phyloP scores from a whole-genome alignment of 2,329 filamentous ascomycete species.

The Blumeria hordei region DNA sequence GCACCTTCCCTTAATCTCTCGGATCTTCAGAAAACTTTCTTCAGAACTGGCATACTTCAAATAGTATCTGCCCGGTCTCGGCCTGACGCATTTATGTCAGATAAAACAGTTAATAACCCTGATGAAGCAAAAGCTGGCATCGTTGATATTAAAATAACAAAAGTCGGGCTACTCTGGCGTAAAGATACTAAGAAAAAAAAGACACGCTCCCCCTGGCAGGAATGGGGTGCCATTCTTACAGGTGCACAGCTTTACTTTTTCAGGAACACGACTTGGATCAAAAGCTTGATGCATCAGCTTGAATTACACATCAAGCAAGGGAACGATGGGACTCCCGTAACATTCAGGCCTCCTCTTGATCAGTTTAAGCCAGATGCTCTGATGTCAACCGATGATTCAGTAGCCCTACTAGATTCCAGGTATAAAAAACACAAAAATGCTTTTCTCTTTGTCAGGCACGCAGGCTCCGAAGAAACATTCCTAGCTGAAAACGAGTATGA shows the following conservation, averaged over 20 bases:
- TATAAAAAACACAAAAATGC: slow-evolving; percentile 95
- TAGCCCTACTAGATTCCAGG: slow-evolving; percentile 60
- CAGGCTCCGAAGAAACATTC: slow-evolving; percentile 71
- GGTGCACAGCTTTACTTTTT: slow-evolving; percentile 97
- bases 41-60: slow-evolving; percentile 74
- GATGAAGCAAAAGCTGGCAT: slow-evolving; percentile 74
- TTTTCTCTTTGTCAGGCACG: slow-evolving; percentile 72
- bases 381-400: slow-evolving; percentile 81
- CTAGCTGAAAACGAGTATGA: slow-evolving; percentile 76
- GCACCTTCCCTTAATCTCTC: slow-evolving; percentile 52
- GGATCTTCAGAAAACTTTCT: slow-evolving; percentile 69
- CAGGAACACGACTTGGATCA: slow-evolving; percentile 79
- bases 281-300: slow-evolving; percentile 70
- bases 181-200: slow-evolving; percentile 90
- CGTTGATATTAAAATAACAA: slow-evolving; percentile 92
- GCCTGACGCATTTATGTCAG: slow-evolving; percentile 84
- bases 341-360: slow-evolving; percentile 73
- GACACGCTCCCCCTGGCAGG: slow-evolving; percentile 86
- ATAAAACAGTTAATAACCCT: slow-evolving; percentile 63
- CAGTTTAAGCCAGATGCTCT: slow-evolving; percentile 86
- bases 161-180: slow-evolving; percentile 82
- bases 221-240: slow-evolving; percentile 92
- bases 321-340: slow-evolving; percentile 49
- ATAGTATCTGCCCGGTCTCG: slow-evolving; percentile 85
- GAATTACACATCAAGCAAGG: slow-evolving; percentile 60